phyloP scores from a whole-genome alignment of 345 rosid species.

The Mercurialis annua region DNA sequence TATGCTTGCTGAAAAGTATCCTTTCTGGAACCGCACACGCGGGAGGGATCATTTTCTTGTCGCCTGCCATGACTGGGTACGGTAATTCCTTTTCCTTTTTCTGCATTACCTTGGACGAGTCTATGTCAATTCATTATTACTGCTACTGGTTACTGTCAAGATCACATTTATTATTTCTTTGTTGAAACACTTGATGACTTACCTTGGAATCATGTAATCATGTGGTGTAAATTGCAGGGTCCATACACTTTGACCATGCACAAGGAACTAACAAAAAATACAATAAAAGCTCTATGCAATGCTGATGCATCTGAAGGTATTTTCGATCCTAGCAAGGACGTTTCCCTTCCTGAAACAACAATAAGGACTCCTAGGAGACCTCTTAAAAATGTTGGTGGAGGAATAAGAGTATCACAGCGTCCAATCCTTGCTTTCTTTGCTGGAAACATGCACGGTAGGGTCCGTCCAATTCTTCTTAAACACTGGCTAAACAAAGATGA shows the following conservation, averaged over 20 bases:
- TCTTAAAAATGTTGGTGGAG: slow-evolving; percentile 60
- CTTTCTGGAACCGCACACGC: slow-evolving; percentile 85
- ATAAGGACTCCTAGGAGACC: slow-evolving; percentile 68
- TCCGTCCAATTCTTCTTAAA: slow-evolving; percentile 70
- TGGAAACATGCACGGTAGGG: slow-evolving; percentile 80
- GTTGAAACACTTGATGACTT: too few species aligned
- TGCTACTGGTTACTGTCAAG: too few species aligned
- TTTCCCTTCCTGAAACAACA: slow-evolving; percentile 83
- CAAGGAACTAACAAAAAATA: slow-evolving; percentile 53
- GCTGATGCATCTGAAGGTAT: slow-evolving; percentile 75
- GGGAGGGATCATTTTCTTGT: slow-evolving; percentile 91
- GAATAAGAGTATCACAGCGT: slow-evolving; percentile 72
- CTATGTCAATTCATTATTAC: not conserved
- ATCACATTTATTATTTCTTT: too few species aligned
- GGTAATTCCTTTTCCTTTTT: slow-evolving; percentile 9
- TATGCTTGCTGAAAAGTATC: slow-evolving; percentile 70
- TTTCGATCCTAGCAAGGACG: slow-evolving; percentile 56
- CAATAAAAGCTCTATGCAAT: slow-evolving; percentile 79
- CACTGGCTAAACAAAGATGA: slow-evolving; percentile 70
- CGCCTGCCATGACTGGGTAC: slow-evolving; percentile 99
- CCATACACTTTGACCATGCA: slow-evolving; percentile 73
- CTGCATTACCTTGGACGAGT: not conserved
- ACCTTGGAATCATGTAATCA: not conserved
- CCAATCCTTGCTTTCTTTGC: slow-evolving; percentile 92
- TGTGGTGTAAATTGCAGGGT: slow-evolving; percentile 45